Evolutionary conservation across 768 basidiomycete genomes (phyloP).

Genomic region (Lactarius akahatsu): DNA sequence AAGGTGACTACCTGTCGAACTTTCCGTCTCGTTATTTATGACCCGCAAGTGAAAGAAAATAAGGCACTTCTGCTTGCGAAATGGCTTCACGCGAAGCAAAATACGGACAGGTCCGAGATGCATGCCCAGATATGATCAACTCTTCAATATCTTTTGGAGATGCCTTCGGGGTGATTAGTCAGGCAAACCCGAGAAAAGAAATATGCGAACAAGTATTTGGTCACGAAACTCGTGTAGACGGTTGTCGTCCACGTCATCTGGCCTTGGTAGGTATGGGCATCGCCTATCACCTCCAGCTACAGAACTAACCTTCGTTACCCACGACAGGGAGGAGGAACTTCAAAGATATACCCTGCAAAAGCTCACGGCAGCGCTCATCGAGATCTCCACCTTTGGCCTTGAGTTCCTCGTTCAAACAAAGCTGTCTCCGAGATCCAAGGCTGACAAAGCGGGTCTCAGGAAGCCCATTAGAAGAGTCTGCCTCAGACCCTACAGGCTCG

Average conservation of each 20-base stretch:
- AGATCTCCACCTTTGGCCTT: slow-evolving; percentile 62
- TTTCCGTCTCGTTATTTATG: slow-evolving; percentile 10
- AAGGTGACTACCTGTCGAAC: slow-evolving; percentile 73
- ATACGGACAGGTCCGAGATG: slow-evolving; percentile 80
- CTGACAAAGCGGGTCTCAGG: slow-evolving; percentile 64
- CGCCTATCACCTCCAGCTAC: slow-evolving; percentile 61
- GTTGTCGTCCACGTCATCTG: slow-evolving; percentile 54
- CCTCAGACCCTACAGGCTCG: slow-evolving; percentile 17
- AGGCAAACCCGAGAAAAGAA: background rate
- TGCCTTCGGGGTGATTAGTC: slow-evolving; percentile 49
- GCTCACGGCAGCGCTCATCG: slow-evolving; percentile 85
- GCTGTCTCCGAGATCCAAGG: slow-evolving; percentile 84
- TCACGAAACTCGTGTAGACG: slow-evolving; percentile 82
- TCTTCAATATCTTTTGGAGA: slow-evolving; percentile 94
- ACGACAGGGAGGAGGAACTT: background rate
- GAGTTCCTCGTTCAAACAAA: slow-evolving; percentile 88
- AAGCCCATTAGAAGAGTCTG: slow-evolving; percentile 30
- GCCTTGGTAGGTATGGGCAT: slow-evolving; percentile 73
- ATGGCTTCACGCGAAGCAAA: slow-evolving; percentile 89
- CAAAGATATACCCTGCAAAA: slow-evolving; percentile 56
- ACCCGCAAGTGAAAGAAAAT: background rate
- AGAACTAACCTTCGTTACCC: slow-evolving; percentile 3
- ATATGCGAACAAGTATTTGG: slow-evolving; percentile 66
- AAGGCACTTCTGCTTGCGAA: slow-evolving; percentile 77
- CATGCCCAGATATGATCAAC: slow-evolving; percentile 68